Conservation (phyloP, 164 flowering plant species). For the Aristolochia californica region DNA sequence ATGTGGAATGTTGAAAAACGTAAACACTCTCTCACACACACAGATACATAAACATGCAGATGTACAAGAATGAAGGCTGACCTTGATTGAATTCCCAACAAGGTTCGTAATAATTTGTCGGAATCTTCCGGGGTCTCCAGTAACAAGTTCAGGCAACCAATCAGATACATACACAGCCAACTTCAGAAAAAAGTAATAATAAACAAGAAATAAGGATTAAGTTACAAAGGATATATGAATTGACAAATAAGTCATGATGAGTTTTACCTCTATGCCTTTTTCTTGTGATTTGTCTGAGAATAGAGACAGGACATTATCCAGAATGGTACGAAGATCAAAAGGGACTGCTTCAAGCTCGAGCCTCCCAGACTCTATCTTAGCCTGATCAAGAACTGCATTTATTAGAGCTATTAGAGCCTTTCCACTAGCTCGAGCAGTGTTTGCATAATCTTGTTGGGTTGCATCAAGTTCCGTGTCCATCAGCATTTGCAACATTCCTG, state of each 20-base stretch:
- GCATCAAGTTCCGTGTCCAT: slow-evolving; percentile 80
- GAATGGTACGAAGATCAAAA: slow-evolving; percentile 60
- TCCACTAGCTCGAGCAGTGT: slow-evolving; percentile 82
- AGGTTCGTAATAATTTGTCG: slow-evolving; percentile 87
- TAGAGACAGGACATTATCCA: slow-evolving; percentile 67
- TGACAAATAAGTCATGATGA: not conserved
- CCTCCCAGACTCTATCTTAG: slow-evolving; percentile 93
- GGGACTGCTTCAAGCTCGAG: slow-evolving; percentile 84
- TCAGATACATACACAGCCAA: slow-evolving; percentile 78
- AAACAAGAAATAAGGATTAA: slow-evolving; percentile 6
- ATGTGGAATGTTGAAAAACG: not conserved
- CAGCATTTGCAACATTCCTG: slow-evolving; percentile 95
- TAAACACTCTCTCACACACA: not conserved
- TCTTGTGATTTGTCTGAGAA: slow-evolving; percentile 57
- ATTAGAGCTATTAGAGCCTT: slow-evolving; percentile 71
- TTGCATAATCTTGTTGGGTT: slow-evolving; percentile 68
- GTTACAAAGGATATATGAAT: not conserved
- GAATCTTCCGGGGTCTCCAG: slow-evolving; percentile 84
- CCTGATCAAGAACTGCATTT: slow-evolving; percentile 93
- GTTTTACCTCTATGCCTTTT: slow-evolving; percentile 70
- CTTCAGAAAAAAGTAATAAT: slow-evolving; percentile 25
- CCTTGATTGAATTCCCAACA: slow-evolving; percentile 93
- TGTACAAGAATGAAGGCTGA: slow-evolving; percentile 14
- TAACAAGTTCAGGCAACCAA: slow-evolving; percentile 58
- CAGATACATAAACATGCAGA: not conserved